These are phyloP conservation scores for Gossypium raimondii DNA, from an alignment of 345 rosid species.

Conservation along the genomic window DNA sequence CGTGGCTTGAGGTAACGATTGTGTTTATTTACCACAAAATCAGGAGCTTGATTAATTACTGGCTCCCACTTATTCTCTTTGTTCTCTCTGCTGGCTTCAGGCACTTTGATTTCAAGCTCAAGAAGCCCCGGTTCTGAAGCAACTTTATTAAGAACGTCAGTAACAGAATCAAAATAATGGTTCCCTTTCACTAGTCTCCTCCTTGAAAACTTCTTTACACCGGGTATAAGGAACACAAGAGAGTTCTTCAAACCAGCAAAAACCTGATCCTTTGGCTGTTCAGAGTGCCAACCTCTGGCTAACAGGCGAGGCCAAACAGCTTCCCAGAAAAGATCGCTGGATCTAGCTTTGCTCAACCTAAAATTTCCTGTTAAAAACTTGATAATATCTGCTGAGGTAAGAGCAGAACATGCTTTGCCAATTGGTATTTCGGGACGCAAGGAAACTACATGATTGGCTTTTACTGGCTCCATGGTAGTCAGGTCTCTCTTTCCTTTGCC, in stretches of 20 bases:
- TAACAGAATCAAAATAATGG: slow-evolving; percentile 59
- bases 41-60: slow-evolving; percentile 19
- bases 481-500: slow-evolving; percentile 51
- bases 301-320: slow-evolving; percentile 60
- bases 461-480: slow-evolving; percentile 39
- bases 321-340: slow-evolving; percentile 55
- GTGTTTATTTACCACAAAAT: slow-evolving; percentile 19
- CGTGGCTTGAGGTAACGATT: slow-evolving; percentile 59
- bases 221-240: slow-evolving; percentile 43
- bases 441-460: slow-evolving; percentile 23
- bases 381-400: slow-evolving; percentile 39
- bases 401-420: slow-evolving; percentile 48
- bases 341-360: slow-evolving; percentile 49
- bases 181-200: slow-evolving; percentile 48
- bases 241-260: slow-evolving; percentile 28
- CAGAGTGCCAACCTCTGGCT: slow-evolving; percentile 59
- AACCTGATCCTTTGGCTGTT: slow-evolving; percentile 42
- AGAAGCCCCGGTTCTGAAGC: slow-evolving; percentile 62
- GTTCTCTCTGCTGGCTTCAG: slow-evolving; percentile 23
- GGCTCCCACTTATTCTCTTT: slow-evolving; percentile 36
- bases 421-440: slow-evolving; percentile 38
- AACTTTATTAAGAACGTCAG: slow-evolving; percentile 63
- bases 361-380: slow-evolving; percentile 44
- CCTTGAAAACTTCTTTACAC: slow-evolving; percentile 49
- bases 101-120: slow-evolving; percentile 44